phyloP scores from a whole-genome alignment of 208 protist genomes.

The Kentomonas sorsogonicus region DNA sequence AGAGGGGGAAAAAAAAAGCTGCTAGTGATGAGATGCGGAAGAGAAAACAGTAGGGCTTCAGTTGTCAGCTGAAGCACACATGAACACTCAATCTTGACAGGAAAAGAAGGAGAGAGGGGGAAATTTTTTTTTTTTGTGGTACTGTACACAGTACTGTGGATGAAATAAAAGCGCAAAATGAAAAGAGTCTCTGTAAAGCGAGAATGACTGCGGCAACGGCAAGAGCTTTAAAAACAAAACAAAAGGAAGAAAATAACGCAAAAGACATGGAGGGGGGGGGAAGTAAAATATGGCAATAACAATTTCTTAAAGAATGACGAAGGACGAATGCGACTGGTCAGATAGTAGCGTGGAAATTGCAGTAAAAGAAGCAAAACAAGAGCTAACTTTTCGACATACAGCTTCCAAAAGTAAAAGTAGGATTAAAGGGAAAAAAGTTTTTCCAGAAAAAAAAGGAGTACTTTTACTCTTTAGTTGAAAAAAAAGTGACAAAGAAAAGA shows the following conservation, averaged over 20 bases:
- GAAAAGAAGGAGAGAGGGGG: too few species aligned
- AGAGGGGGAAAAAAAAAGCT: too few species aligned
- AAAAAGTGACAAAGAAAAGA: conserved; percentile 13
- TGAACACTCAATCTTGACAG: too few species aligned
- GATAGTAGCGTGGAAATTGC: too few species aligned
- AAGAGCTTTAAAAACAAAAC: conserved; percentile 1
- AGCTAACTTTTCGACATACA: not conserved
- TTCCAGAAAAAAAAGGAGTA: not conserved
- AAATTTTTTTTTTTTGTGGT: too few species aligned
- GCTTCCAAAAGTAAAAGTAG: too few species aligned
- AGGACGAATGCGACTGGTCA: too few species aligned
- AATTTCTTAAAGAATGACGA: too few species aligned
- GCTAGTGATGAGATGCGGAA: too few species aligned
- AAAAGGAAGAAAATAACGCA: not conserved
- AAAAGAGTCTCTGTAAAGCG: not conserved
- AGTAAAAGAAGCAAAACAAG: not conserved
- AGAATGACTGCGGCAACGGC: not conserved
- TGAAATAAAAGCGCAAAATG: conserved; percentile 3
- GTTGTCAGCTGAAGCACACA: too few species aligned
- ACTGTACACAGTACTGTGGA: not conserved
- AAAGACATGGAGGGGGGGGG: not conserved
- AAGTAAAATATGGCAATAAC: too few species aligned
- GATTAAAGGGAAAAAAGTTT: not conserved
- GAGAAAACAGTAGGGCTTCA: too few species aligned
- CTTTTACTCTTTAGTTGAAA: conserved; percentile 9